Base-by-base conservation (phyloP, 441 rosid species). In the Brassica hybrid region DNA sequence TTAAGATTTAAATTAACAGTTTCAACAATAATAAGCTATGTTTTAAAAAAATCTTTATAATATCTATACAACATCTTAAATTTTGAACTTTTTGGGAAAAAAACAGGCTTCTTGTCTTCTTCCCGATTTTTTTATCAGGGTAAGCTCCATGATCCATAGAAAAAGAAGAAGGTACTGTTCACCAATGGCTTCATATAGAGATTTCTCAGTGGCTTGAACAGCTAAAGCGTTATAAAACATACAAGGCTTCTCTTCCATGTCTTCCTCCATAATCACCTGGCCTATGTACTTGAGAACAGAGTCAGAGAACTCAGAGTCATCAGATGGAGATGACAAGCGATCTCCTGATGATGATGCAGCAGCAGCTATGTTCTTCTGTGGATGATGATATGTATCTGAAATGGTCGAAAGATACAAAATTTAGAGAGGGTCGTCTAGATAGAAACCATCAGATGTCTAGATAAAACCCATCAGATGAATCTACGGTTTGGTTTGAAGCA, bases 211-310 rank as follows among this genome's bases (percentile, higher is more conserved):
- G 10, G 87, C 88, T 81, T 82, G 88, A 1, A 90, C 84, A 77
- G 90, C 87, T 17, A 85, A 72, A 9, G 79, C 81, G 56, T 88
- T 86, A 14, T 76, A 79, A 36, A 79, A 76, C 85, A 84, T 83
- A 79, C 75, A 82, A 6, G 84, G 86, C 52, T 81, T 79, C 58
- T 83, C 86, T 56, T 85, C 86, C 80, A 84, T 74, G 58, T 87
- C 78, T 77, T 89, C 96, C 70, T 90, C 96, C 91, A 87, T 76
- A 8, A 89, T 86, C 48, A 89, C 85, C 74, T 87, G 88, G 70
- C 82, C 76, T 78, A 87, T 83, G 82, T 84, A 87, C 76, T 79
- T 87, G 57, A 89, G 77, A 71, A 87, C 85, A 1, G 86, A 83
- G 48, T 86, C 92, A 0, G 84, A 82, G 17, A 84, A 83, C 11